phyloP scores from a whole-genome alignment of 2,329 filamentous ascomycete species.

The Clonostachys chloroleuca region DNA sequence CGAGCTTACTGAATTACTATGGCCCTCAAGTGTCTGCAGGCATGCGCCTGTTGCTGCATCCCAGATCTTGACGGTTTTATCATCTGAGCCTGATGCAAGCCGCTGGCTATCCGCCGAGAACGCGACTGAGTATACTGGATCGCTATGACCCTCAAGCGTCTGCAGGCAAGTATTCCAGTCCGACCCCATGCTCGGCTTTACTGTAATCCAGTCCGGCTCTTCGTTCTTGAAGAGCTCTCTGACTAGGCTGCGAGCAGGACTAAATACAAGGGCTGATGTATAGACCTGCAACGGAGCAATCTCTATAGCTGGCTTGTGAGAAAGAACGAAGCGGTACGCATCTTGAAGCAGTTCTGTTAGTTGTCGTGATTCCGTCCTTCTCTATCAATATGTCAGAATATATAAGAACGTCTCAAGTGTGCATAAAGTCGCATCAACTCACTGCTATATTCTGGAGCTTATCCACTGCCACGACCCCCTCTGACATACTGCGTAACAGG shows the following conservation, averaged over 20 bases:
- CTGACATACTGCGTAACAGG: constrained; percentile 15
- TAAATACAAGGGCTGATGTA: constrained; percentile 3
- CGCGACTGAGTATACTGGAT: neutral
- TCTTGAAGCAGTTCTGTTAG: neutral
- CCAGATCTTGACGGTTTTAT: constrained; percentile 3
- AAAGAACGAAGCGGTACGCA: neutral
- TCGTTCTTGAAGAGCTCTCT: neutral
- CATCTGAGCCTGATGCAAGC: constrained; percentile 2
- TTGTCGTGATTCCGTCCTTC: neutral
- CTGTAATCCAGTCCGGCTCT: neutral
- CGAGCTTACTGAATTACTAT: neutral
- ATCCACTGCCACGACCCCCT: constrained; percentile 12
- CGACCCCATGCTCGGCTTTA: neutral
- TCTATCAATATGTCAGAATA: neutral
- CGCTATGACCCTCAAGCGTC: neutral
- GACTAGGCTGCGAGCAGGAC: neutral
- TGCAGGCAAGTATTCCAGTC: constrained; percentile 1
- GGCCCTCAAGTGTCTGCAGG: constrained; percentile 1
- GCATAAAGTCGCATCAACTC: neutral
- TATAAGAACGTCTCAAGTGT: neutral
- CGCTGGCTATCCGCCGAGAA: neutral
- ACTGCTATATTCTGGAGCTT: neutral
- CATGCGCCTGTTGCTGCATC: neutral
- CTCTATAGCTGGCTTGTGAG: neutral
- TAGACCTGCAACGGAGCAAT: constrained; percentile 3